phyloP scores from a whole-genome alignment of 2,329 filamentous ascomycete genomes.

The Paraphaeosphaeria sporulosa region DNA sequence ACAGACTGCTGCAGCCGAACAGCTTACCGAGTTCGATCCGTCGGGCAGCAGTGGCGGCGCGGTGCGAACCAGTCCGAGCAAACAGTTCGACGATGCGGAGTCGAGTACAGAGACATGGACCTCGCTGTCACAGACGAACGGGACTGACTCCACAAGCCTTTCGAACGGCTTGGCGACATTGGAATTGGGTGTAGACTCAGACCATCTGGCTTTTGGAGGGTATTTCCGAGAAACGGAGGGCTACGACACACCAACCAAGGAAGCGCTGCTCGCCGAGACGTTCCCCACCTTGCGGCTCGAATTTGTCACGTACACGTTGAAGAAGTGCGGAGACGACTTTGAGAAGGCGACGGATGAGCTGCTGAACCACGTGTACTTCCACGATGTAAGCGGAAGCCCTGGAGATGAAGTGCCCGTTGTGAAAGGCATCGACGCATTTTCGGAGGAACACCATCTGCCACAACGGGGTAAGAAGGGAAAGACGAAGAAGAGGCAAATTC shows the following conservation, averaged over 20 bases:
- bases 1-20: constrained; percentile 69
- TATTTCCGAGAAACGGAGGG: constrained; percentile 49
- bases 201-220: constrained; percentile 33
- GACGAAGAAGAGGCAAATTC: constrained; percentile 50
- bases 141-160: constrained; percentile 60
- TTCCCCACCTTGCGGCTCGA: constrained; percentile 74
- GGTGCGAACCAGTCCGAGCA: constrained; percentile 25
- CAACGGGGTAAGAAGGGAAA: constrained; percentile 53
- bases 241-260: constrained; percentile 68
- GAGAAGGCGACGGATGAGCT: constrained; percentile 79
- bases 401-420: constrained; percentile 50
- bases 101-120: constrained; percentile 49
- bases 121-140: constrained; percentile 52
- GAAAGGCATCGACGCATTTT: constrained; percentile 86
- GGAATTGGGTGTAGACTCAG: constrained; percentile 32
- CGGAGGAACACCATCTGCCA: constrained; percentile 60
- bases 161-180: constrained; percentile 55
- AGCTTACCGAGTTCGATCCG: constrained; percentile 79
- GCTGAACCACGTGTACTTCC: constrained; percentile 79
- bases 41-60: constrained; percentile 68
- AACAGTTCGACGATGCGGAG: constrained; percentile 34
- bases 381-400: constrained; percentile 66
- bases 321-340: constrained; percentile 72
- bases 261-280: constrained; percentile 69
- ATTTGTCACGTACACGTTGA: constrained; percentile 71